These are phyloP conservation scores for Populus hybrid DNA, from an alignment of 441 rosid genomes.

Conservation along the genomic window DNA sequence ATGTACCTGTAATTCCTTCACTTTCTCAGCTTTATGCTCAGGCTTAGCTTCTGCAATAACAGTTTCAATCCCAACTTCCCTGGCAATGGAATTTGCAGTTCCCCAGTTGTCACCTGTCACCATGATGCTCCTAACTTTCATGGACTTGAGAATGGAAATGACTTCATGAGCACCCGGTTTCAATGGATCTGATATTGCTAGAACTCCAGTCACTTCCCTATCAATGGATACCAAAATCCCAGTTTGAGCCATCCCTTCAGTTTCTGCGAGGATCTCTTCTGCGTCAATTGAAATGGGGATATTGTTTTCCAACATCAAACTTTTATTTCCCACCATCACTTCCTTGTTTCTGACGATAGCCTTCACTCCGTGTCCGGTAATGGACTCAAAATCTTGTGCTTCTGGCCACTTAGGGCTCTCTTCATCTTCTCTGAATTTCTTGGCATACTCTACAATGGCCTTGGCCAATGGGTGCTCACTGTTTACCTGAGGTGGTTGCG, in stretches of 20 bases:
- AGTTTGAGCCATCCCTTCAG: conserved; percentile 77
- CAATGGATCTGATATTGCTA: conserved; percentile 74
- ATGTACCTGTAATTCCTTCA: conserved; percentile 72
- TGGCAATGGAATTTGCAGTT: conserved; percentile 80
- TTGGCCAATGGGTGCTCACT: conserved; percentile 93
- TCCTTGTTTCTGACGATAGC: conserved; percentile 57
- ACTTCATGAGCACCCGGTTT: conserved; percentile 73
- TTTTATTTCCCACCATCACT: conserved; percentile 72
- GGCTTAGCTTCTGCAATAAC: conserved; percentile 90
- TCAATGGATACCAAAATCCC: conserved; percentile 73
- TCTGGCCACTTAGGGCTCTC: conserved; percentile 82
- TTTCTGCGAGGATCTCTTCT: conserved; percentile 61
- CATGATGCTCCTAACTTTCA: conserved; percentile 76
- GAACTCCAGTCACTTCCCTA: conserved; percentile 52
- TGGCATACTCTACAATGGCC: conserved; percentile 79
- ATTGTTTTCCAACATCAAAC: conserved; percentile 48
- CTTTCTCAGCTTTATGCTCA: conserved; percentile 83
- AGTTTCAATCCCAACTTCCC: conserved; percentile 68
- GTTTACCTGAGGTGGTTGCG: conserved; percentile 47
- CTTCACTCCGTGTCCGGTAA: conserved; percentile 86
- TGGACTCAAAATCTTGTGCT: conserved; percentile 59
- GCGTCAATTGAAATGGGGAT: conserved; percentile 53
- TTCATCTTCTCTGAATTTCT: conserved; percentile 69
- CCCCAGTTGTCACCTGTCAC: conserved; percentile 97
- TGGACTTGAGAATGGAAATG: conserved; percentile 70